Conservation (phyloP, 768 basidiomycete species). For the Trametes elegans region DNA sequence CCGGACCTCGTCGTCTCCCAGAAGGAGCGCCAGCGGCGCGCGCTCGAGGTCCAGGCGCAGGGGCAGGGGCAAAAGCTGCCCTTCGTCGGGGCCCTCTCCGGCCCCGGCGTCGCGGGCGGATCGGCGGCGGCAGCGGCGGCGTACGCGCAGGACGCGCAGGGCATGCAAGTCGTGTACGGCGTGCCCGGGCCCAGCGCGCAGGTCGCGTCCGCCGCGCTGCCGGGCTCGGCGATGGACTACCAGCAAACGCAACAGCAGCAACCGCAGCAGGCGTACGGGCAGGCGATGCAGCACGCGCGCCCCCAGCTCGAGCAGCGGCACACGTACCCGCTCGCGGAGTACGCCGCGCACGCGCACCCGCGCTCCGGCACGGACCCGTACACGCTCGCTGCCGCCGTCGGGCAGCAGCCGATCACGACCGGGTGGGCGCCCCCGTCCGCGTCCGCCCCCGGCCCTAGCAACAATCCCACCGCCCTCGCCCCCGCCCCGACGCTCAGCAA, state of each 20-base stretch:
- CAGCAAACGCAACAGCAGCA: conserved; percentile 2
- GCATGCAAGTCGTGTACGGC: neutral
- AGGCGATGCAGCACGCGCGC: conserved; percentile 7
- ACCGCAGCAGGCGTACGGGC: conserved; percentile 1
- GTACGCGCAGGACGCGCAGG: neutral
- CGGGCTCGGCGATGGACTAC: conserved; percentile 8
- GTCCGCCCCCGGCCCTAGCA: neutral
- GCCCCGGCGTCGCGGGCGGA: conserved; percentile 9
- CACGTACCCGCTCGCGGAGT: conserved; percentile 22
- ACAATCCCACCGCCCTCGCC: too few relatives aligned
- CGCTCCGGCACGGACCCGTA: conserved; percentile 25
- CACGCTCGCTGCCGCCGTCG: conserved; percentile 8
- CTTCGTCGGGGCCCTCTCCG: conserved; percentile 9
- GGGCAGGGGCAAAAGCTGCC: neutral
- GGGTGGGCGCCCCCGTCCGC: conserved; percentile 1
- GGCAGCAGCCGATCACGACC: conserved; percentile 3
- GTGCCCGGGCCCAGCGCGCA: neutral
- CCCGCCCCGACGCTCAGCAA: too few relatives aligned
- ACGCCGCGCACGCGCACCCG: conserved; percentile 11
- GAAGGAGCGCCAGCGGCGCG: conserved; percentile 34
- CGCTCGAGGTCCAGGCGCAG: conserved; percentile 17
- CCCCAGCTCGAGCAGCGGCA: conserved; percentile 22
- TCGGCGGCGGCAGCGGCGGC: neutral
- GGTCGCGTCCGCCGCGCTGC: neutral
- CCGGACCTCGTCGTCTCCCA: conserved; percentile 28